Evolutionary conservation across 164 flowering plant genomes (phyloP).

Genomic region (Platanus orientalis): DNA sequence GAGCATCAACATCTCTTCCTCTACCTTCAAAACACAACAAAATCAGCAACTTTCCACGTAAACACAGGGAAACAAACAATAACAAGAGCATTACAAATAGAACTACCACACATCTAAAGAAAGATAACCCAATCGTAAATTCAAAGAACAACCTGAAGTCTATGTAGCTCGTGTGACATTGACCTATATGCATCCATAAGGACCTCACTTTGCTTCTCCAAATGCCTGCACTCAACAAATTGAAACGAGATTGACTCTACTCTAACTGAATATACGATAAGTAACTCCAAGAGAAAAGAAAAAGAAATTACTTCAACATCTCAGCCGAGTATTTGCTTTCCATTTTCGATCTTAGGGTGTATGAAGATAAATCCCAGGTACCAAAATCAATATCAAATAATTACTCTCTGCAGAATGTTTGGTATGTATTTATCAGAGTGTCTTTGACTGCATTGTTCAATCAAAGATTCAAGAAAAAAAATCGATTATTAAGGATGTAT

Average conservation of each 20-base stretch:
- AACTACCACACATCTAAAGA: not conserved
- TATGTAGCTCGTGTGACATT: slow-evolving; percentile 48
- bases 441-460: too few species aligned
- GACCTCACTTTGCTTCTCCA: slow-evolving; percentile 53
- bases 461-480: too few species aligned
- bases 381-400: too few species aligned
- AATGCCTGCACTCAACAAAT: slow-evolving; percentile 32
- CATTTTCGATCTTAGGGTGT: slow-evolving; percentile 1
- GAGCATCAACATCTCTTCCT: slow-evolving; percentile 71
- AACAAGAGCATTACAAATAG: not conserved
- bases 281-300: not conserved
- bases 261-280: not conserved
- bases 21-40: slow-evolving; percentile 40
- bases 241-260: not conserved
- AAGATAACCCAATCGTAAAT: not conserved
- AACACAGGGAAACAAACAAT: not conserved
- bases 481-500: too few species aligned
- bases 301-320: slow-evolving; percentile 8
- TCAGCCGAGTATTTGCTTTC: slow-evolving; percentile 13
- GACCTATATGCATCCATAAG: slow-evolving; percentile 43
- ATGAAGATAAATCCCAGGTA: not conserved
- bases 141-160: slow-evolving; percentile 40
- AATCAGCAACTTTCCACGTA: not conserved
- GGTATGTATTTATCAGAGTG: too few species aligned
- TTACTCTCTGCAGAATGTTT: too few species aligned